Base-by-base conservation (phyloP, 768 basidiomycete genomes). In the Hygrocybe coccinea region DNA sequence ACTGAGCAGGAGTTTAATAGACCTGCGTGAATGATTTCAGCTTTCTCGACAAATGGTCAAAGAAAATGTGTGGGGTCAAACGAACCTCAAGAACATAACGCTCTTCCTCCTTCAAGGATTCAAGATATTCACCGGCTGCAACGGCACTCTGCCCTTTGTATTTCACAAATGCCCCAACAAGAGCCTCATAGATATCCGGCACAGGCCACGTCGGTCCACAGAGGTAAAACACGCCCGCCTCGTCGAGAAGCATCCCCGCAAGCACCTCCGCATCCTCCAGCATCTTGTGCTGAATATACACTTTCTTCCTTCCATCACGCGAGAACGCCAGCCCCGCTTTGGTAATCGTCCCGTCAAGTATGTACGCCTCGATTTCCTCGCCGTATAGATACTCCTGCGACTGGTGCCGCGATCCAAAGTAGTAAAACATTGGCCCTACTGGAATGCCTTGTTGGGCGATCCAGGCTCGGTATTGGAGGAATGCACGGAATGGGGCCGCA, bases 161-260 rank as follows among this genome's bases (percentile, higher is more conserved):
- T 66, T 84, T 83, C 24, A 79, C 80, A 59, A 97, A 74, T 2
- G 92, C 89, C 17, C 83, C 83, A 19, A 95, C 86, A 48, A 99
- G 77, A 0, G 97, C 91, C 70, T 95, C 88, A 64, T 90, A 95
- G 5, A 99, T 93, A 65, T 98, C 97, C 1, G 97, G 94, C 19
- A 98, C 95, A n/a, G 97, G 97, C 95, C 95, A 97, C 24, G 95
- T 98, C 36, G 95, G 97, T 24, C 95, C 95, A 69, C 97, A 97
- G 44, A 99, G 78, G 71, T 97, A 98, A 75, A 99, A 99, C 46
- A 85, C 89, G 33, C 91, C 93, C 39, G 80, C 64, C 58, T 85
- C 80, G 55, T 84, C 76, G 62, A 85, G 76, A 54, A 98, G 72
- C 82, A 91, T 85, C 59, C 80, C 72, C 44, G 85, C 86, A 22